These are phyloP conservation scores for Colletotrichum sp. DNA, from an alignment of 2,329 filamentous ascomycete species.

Conservation along the genomic window DNA sequence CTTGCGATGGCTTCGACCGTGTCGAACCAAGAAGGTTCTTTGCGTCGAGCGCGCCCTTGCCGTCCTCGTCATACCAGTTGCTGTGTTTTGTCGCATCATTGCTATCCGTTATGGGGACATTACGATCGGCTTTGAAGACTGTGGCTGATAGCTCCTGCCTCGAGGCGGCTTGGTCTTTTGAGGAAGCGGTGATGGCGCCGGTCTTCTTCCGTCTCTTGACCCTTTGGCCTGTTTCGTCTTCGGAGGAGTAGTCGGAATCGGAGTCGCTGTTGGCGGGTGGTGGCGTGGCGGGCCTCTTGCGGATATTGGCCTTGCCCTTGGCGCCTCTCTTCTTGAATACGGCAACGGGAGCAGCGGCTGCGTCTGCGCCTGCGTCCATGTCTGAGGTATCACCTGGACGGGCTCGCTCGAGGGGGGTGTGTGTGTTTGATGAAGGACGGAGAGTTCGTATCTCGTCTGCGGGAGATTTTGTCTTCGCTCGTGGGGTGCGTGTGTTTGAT, in stretches of 20 bases:
- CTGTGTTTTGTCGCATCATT: constrained; percentile 90
- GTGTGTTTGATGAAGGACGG: neutral
- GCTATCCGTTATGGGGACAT: constrained; percentile 64
- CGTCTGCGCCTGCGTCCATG: constrained; percentile 8
- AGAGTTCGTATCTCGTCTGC: neutral
- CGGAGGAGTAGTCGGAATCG: constrained; percentile 70
- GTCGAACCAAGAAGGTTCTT: constrained; percentile 67
- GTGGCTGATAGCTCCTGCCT: constrained; percentile 54
- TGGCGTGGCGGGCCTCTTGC: constrained; percentile 82
- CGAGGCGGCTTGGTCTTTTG: constrained; percentile 46
- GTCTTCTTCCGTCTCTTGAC: constrained; percentile 80
- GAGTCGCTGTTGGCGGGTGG: constrained; percentile 70
- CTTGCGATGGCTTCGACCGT: constrained; percentile 30
- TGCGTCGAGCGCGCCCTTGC: constrained; percentile 47
- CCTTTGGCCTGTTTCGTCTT: constrained; percentile 76
- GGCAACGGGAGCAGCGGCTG: constrained; percentile 53
- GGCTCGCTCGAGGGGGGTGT: neutral
- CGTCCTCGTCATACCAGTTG: constrained; percentile 88
- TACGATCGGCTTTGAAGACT: constrained; percentile 66
- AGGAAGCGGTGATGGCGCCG: constrained; percentile 70
- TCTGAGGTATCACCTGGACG: neutral
- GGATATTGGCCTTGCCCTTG: constrained; percentile 77
- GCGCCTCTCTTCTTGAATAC: constrained; percentile 86
- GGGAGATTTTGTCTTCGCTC: neutral
- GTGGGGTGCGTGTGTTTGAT: neutral